Evolutionary conservation across 441 rosid species (phyloP).

Genomic region (Codiaeum variegatum): DNA sequence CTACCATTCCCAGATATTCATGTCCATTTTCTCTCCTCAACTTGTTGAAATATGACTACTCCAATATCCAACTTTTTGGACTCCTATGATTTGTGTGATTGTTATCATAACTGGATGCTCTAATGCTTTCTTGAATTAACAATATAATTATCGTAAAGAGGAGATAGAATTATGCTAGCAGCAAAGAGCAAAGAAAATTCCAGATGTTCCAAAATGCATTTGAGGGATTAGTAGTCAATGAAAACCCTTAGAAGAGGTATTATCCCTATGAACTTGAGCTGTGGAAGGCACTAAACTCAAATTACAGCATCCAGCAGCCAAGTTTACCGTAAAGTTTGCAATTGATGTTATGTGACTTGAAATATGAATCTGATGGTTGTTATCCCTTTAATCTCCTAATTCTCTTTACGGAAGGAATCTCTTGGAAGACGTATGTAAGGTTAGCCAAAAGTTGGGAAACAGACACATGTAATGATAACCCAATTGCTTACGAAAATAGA

Average conservation of each 20-base stretch:
- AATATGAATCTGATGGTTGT: constrained; percentile 14
- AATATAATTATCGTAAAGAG: neutral
- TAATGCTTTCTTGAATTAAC: neutral
- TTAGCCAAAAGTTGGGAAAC: constrained; percentile 31
- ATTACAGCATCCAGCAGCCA: neutral
- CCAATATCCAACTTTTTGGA: neutral
- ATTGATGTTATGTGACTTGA: constrained; percentile 2
- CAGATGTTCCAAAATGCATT: neutral
- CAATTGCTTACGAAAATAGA: neutral
- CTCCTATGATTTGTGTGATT: neutral
- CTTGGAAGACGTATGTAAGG: constrained; percentile 26
- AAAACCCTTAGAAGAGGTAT: neutral
- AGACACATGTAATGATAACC: constrained; percentile 23
- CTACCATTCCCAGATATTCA: neutral
- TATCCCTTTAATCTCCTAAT: constrained; percentile 27
- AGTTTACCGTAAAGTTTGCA: neutral
- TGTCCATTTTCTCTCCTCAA: neutral
- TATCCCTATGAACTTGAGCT: neutral
- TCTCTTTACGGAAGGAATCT: constrained; percentile 23
- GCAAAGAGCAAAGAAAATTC: neutral
- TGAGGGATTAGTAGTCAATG: neutral
- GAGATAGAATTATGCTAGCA: neutral
- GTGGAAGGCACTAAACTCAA: neutral
- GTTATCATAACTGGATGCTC: neutral
- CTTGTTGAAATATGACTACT: neutral